Conservation (phyloP, 2,329 filamentous ascomycete genomes). For the Clonostachys sp. region DNA sequence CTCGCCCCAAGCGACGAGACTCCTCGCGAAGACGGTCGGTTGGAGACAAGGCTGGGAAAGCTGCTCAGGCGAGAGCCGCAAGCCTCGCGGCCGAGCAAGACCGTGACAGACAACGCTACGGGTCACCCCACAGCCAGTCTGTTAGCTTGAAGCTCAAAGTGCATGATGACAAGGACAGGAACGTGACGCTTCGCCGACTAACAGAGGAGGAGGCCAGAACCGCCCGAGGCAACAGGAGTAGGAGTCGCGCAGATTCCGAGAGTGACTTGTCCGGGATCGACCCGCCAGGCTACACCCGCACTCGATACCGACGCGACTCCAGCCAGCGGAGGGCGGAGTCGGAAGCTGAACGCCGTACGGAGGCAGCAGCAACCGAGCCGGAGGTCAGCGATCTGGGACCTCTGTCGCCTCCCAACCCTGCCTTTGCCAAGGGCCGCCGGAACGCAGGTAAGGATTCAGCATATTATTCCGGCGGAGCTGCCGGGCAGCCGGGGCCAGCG, state of each 20-base stretch:
- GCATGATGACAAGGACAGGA: constrained; percentile 55
- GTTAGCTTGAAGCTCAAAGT: constrained; percentile 57
- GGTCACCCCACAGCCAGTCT: constrained; percentile 36
- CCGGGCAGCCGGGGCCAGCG: constrained; percentile 31
- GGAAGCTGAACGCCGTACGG: constrained; percentile 38
- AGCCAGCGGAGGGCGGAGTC: constrained; percentile 39
- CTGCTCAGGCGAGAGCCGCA: constrained; percentile 40
- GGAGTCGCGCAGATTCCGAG: constrained; percentile 43
- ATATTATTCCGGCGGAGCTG: constrained; percentile 48
- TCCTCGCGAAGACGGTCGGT: constrained; percentile 13
- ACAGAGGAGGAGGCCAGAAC: constrained; percentile 55
- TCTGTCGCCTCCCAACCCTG: constrained; percentile 43
- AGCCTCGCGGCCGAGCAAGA: constrained; percentile 44
- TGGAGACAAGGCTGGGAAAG: constrained; percentile 39
- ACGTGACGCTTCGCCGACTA: constrained; percentile 56
- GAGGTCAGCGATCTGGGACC: not conserved
- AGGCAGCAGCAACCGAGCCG: constrained; percentile 17
- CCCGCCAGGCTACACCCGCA: constrained; percentile 34
- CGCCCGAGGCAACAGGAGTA: constrained; percentile 28
- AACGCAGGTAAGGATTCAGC: constrained; percentile 56
- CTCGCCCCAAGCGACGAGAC: constrained; percentile 29
- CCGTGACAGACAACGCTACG: constrained; percentile 29
- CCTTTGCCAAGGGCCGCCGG: constrained; percentile 46
- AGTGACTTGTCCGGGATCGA: constrained; percentile 56
- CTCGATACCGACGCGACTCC: constrained; percentile 51